Evolutionary conservation across 352 stramenopile species (phyloP), one percentile per base, ranked within the genome.

Genomic region (Phytophthora sojae): DNA sequence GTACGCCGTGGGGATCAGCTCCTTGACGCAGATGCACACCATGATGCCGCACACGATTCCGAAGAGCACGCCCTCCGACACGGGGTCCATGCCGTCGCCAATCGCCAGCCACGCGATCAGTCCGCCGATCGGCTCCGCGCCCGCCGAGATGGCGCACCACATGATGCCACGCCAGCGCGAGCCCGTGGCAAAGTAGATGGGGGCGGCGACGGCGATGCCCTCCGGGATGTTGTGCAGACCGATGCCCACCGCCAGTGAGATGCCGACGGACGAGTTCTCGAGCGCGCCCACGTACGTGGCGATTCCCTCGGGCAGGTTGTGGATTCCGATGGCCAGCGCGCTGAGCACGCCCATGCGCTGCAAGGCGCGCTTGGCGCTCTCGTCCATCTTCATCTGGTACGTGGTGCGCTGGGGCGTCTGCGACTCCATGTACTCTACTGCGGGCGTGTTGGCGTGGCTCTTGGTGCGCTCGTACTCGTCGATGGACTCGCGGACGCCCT

Each of bases 181-280:
- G 6, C 94, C 95, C 8, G 96, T 99, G 9, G 95, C 93, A 66
- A 98, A 99, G 80, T 99, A 99, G 39, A 99, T 97, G 2, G 96
- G 96, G 9, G 98, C 84, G n/a, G 95, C 90, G 17, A 99, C 94
- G 47, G 93, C 97, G 45, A 99, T 83, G 2, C 97, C 97, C 12
- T 39, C 32, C 32, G 32, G 23, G n/a, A n/a, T n/a, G n/a, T n/a
- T n/a, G n/a, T n/a, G n/a, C n/a, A n/a, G n/a, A n/a, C n/a, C n/a
- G n/a, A 61, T 61, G 14, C 55, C 55, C 25, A 61, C 19, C 9
- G 55, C 55, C 14, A 61, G 35, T n/a, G 55, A 61, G 21, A 61
- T 37, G 7, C 55, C 55, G 2, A 61, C 55, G 30, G 55, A 61
- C 2, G 55, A 61, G 35, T 61, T 61, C 21, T 61, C 32, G 19